These are phyloP conservation scores for Termitomyces sp. DNA, from an alignment of 768 basidiomycete species.

Conservation along the genomic window DNA sequence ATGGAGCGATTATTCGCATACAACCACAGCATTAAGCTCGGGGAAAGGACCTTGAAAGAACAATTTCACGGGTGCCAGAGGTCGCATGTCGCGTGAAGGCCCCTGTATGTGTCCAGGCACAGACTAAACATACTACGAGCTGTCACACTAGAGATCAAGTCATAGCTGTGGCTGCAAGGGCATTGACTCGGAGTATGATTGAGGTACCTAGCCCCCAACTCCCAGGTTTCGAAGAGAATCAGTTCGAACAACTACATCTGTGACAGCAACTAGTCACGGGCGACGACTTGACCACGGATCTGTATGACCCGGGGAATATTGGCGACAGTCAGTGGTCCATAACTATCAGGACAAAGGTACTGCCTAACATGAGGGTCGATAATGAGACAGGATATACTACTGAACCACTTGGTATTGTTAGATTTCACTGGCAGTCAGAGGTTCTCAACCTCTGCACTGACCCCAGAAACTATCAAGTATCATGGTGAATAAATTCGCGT, in stretches of 20 bases:
- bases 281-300: not conserved
- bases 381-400: not conserved
- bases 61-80: not conserved
- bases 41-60: not conserved
- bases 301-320: not conserved
- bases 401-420: too few species aligned
- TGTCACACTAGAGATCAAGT: not conserved
- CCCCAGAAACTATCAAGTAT: too few species aligned
- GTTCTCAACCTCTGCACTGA: too few species aligned
- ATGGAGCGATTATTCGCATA: not conserved
- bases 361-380: not conserved
- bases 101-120: not conserved
- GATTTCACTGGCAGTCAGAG: too few species aligned
- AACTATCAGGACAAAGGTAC: not conserved
- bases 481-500: too few species aligned
- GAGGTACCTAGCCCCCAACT: not conserved
- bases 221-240: not conserved
- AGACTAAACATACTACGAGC: not conserved
- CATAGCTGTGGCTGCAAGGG: not conserved
- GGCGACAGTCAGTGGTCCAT: not conserved
- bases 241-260: not conserved
- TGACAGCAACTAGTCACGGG: not conserved
- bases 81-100: not conserved
- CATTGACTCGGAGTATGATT: not conserved
- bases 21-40: not conserved